Percentiles rank a stretch among this genome's conserved stretches.
These are phyloP conservation scores for Botrytis cinerea DNA, from an alignment of 2,329 filamentous ascomycete species.

Conservation along the genomic window DNA sequence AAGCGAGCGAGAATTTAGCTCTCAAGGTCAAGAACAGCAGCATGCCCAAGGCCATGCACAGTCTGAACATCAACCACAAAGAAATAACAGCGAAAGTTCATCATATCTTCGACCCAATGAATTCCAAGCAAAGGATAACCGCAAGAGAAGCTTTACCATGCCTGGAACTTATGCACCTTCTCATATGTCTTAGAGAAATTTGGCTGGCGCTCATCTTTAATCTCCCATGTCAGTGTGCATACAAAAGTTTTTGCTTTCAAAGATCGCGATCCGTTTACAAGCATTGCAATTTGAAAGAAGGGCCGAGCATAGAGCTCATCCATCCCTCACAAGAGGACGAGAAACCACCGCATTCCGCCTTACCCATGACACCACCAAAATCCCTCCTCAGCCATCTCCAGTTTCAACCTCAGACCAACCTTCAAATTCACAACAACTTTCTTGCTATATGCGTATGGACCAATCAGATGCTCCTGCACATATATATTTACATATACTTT, in stretches of 20 bases:
- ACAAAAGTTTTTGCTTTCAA: slow-evolving; percentile 7
- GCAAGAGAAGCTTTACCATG: slow-evolving; percentile 39
- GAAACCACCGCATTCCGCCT: not conserved
- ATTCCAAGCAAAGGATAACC: slow-evolving; percentile 38
- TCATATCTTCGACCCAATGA: slow-evolving; percentile 34
- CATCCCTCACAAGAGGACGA: not conserved
- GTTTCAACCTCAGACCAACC: not conserved
- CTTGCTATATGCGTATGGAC: slow-evolving; percentile 4
- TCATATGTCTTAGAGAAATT: slow-evolving; percentile 18
- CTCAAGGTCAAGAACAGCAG: slow-evolving; percentile 31
- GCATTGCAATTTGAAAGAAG: slow-evolving; percentile 10
- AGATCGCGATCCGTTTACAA: not conserved
- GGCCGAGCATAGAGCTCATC: slow-evolving; percentile 5
- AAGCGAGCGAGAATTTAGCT: slow-evolving; percentile 31
- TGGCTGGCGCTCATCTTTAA: not conserved
- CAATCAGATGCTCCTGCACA: not conserved
- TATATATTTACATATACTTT: slow-evolving; percentile 3
- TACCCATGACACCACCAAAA: not conserved
- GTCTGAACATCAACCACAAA: slow-evolving; percentile 25
- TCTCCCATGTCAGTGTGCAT: not conserved
- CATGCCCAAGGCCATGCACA: slow-evolving; percentile 31
- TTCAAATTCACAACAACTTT: not conserved
- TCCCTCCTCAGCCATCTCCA: not conserved
- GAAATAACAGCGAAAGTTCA: slow-evolving; percentile 33
- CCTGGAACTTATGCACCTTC: slow-evolving; percentile 28